A percentile compares a stretch with the other conserved stretches of the same genome.
Evolutionary conservation across 1,284 basidiomycete species (phyloP).

Genomic region (Phellinidium pouzarii): DNA sequence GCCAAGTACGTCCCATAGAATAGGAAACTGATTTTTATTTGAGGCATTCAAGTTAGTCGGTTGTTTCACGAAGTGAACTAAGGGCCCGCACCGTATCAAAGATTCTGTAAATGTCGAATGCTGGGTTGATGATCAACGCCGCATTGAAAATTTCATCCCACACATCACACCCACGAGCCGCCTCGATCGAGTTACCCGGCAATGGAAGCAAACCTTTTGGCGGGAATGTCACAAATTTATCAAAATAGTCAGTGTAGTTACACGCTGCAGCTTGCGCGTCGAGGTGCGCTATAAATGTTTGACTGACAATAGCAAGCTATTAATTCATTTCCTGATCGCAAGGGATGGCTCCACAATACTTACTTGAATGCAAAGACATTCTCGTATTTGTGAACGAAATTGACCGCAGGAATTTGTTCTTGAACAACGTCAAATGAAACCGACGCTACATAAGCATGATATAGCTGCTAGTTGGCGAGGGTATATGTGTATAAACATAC

Average conservation of each 20-base stretch:
- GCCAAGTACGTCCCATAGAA: slow-evolving; percentile 72
- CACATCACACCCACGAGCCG: slow-evolving; percentile 51
- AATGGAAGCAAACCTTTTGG: slow-evolving; percentile 54
- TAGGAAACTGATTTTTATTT: slow-evolving; percentile 33
- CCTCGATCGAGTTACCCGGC: slow-evolving; percentile 41
- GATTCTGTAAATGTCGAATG: slow-evolving; percentile 70
- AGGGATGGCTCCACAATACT: slow-evolving; percentile 21
- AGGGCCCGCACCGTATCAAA: slow-evolving; percentile 49
- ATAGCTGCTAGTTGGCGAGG: slow-evolving; percentile 15
- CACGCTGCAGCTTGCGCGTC: slow-evolving; percentile 47
- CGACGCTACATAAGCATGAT: slow-evolving; percentile 36
- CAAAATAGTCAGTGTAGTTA: slow-evolving; percentile 56
- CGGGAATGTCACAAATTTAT: slow-evolving; percentile 60
- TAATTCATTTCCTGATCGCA: slow-evolving; percentile 18
- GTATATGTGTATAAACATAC: slow-evolving; percentile 34
- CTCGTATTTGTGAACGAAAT: slow-evolving; percentile 65
- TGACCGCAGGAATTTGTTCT: slow-evolving; percentile 58
- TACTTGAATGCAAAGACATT: slow-evolving; percentile 67
- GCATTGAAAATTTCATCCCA: slow-evolving; percentile 59
- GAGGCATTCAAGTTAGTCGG: slow-evolving; percentile 22
- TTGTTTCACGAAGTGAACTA: background rate
- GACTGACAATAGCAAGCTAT: slow-evolving; percentile 30
- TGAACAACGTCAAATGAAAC: slow-evolving; percentile 57
- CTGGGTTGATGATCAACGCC: slow-evolving; percentile 58
- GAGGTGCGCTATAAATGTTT: slow-evolving; percentile 55